These are phyloP conservation scores for Cercis canadensis DNA, from an alignment of 306 rosid genomes.

Conservation along the genomic window DNA sequence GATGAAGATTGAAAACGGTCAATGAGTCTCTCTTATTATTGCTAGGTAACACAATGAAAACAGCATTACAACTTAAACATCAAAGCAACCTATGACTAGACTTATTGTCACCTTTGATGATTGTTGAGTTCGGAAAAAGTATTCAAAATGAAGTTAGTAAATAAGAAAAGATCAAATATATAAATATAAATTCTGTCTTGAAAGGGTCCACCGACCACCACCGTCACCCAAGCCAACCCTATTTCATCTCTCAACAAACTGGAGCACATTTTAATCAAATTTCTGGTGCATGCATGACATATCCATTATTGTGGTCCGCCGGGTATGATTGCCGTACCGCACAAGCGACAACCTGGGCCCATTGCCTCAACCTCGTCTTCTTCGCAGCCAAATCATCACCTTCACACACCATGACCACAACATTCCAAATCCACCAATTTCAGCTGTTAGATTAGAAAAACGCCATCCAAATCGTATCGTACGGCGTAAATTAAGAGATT, in stretches of 20 bases:
- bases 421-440: no score
- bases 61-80: no score
- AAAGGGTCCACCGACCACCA: constrained; percentile 1
- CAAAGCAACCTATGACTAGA: no score
- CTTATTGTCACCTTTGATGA: neutral
- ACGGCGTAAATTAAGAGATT: no score
- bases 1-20: no score
- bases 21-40: no score
- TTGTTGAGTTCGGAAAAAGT: neutral
- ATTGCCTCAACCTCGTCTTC: constrained; percentile 75
- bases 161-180: neutral
- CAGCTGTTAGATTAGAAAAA: neutral
- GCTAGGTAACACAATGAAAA: no score
- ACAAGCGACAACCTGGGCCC: constrained; percentile 85
- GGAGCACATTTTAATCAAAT: neutral
- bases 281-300: neutral
- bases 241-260: constrained; percentile 14
- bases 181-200: neutral
- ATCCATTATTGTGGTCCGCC: neutral
- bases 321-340: constrained; percentile 47
- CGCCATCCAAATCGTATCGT: neutral
- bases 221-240: neutral
- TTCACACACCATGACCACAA: constrained; percentile 21
- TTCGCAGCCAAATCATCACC: constrained; percentile 57
- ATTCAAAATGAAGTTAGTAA: neutral